Evolutionary conservation across 345 rosid species (phyloP), one percentile per base, ranked within the genome.

Genomic region (Salix suchowensis): DNA sequence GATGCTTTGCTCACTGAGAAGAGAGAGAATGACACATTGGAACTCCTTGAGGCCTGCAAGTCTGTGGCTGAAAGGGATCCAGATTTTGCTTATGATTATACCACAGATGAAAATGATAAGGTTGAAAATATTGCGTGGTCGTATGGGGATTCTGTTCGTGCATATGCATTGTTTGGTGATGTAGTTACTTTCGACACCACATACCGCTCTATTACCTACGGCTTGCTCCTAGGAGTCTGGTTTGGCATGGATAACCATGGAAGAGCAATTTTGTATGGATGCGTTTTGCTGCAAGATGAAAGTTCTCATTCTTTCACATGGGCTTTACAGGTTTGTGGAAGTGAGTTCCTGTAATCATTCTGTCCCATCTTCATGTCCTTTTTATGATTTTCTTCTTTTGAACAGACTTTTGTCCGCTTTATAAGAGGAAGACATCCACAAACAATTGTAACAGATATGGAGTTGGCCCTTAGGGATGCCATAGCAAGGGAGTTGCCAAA

Each of bases 321-420:
- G 97, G 98, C 97, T 76, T 81, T 93, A 82, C 97, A 94, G 98
- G 98, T 94, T 89, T 71, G 94, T 88, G 83, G 79, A 77, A 71
- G 13, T 75, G 82, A 32, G 81, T 82, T 68, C 39, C 76, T 82
- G 73, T 87, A 67, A 77, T 72, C 78, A 62, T 28, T 80, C 81
- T 79, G 75, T 82, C 65, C 68, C 68, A 40, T 84, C 78, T 46
- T 79, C 68, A 39, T 78, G 44, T 80, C 62, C 80, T 71, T 80
- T 60, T 81, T 61, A 74, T 60, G 36, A 23, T 70, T 69, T 79
- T 84, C 76, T 87, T 83, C 78, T 84, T 87, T 86, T 83, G 86
- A 81, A 87, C 97, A 94, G 97, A 85, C 90, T 72, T 95, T 95
- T 87, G 78, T 89, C 77, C 92, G 87, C 73, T 88, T 95, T 79